phyloP scores from a whole-genome alignment of 495 filamentous ascomycete species.

The Neurospora sp. region DNA sequence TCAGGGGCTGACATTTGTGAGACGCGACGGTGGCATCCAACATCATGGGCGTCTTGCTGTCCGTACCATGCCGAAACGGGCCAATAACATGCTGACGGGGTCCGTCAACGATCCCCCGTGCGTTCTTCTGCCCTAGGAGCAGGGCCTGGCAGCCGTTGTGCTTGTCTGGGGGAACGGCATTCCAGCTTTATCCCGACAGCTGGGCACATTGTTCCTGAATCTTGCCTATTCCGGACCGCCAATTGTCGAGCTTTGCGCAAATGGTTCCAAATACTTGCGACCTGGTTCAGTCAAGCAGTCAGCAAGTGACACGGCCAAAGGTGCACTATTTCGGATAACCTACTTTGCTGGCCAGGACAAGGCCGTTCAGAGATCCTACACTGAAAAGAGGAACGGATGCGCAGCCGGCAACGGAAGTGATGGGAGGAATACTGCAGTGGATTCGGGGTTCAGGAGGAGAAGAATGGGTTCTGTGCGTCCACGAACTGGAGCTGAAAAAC shows the following conservation, averaged over 20 bases:
- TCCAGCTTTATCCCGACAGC: neutral
- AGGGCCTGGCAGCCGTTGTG: neutral
- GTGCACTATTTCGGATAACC: neutral
- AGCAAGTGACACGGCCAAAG: neutral
- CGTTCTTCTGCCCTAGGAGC: neutral
- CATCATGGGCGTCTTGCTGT: slow-evolving; percentile 5
- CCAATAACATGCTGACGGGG: neutral
- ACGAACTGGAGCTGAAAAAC: neutral
- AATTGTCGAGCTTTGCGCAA: neutral
- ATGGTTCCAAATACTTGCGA: neutral
- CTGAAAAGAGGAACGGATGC: neutral
- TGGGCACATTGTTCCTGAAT: neutral
- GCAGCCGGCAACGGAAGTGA: neutral
- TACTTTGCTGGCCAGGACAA: neutral
- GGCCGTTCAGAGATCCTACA: neutral
- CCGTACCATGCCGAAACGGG: slow-evolving; percentile 9
- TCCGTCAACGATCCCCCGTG: neutral
- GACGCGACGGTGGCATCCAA: slow-evolving; percentile 7
- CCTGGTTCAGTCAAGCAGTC: neutral
- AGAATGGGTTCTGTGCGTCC: neutral
- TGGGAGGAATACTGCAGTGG: neutral
- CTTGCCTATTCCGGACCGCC: neutral
- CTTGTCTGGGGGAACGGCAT: neutral
- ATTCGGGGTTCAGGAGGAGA: neutral
- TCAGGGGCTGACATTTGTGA: slow-evolving; percentile 13